Conservation (phyloP, 2,329 filamentous ascomycete species). For the Tolypocladium ophioglossoides region DNA sequence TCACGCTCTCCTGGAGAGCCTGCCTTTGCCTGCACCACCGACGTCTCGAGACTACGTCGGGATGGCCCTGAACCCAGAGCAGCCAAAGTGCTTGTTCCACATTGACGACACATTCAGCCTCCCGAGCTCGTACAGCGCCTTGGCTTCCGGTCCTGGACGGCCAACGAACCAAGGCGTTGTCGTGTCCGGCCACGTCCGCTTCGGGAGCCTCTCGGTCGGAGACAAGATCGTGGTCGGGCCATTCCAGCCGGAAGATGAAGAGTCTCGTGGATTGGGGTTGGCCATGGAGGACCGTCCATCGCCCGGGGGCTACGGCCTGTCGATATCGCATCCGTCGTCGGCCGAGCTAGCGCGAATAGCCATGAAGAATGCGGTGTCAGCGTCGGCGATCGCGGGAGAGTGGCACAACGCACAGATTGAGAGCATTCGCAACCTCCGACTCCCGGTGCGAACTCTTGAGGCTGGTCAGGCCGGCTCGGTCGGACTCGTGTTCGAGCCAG, state of each 20-base stretch:
- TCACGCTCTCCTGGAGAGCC: constrained; percentile 67
- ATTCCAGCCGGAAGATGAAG: constrained; percentile 50
- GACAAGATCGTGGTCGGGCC: constrained; percentile 73
- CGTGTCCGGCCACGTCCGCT: constrained; percentile 74
- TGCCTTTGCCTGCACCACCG: constrained; percentile 56
- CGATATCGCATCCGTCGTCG: constrained; percentile 42
- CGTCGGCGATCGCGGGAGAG: constrained; percentile 46
- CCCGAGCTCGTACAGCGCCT: constrained; percentile 42
- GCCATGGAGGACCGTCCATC: constrained; percentile 36
- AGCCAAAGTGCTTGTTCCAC: constrained; percentile 64
- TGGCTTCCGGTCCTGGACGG: constrained; percentile 7
- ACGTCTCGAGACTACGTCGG: constrained; percentile 45
- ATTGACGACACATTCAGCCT: constrained; percentile 84
- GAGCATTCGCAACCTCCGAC: constrained; percentile 77
- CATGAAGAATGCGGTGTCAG: constrained; percentile 41
- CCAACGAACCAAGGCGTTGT: constrained; percentile 51
- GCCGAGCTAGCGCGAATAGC: constrained; percentile 41
- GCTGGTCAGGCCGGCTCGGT: constrained; percentile 84
- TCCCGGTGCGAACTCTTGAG: constrained; percentile 67
- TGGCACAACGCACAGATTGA: constrained; percentile 76
- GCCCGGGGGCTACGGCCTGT: constrained; percentile 36
- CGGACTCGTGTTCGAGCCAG: constrained; percentile 54
- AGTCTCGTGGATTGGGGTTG: constrained; percentile 14
- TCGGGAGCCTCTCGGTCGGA: constrained; percentile 66
- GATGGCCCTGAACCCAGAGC: constrained; percentile 44